Evolutionary conservation across 805 yeast species (phyloP).

Genomic region (Hemisphaericaspora nanyangensis): DNA sequence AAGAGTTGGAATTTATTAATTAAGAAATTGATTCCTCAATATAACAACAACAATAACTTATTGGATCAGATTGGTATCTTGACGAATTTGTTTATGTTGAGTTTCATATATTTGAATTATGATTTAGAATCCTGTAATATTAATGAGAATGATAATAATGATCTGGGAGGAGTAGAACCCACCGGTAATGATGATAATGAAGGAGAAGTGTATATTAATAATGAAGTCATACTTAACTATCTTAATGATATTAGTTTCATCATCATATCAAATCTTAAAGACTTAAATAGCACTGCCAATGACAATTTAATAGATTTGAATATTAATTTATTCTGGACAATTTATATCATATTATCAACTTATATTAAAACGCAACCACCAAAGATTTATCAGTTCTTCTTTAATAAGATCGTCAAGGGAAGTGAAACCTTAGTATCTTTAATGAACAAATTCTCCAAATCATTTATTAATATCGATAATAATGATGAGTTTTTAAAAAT

Average conservation of each 20-base stretch:
- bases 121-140: conserved; percentile 21
- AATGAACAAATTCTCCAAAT: conserved; percentile 25
- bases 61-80: conserved; percentile 37
- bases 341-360: conserved; percentile 44
- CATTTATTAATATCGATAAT: conserved; percentile 13
- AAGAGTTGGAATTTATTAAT: conserved; percentile 43
- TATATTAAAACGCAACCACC: conserved; percentile 44
- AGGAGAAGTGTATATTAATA: conserved; percentile 25
- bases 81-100: conserved; percentile 42
- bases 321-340: conserved; percentile 43
- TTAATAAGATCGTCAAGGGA: conserved; percentile 13
- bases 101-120: conserved; percentile 40
- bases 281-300: conserved; percentile 10
- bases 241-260: conserved; percentile 45
- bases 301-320: conserved; percentile 24
- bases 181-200: not conserved
- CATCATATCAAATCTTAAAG: conserved; percentile 34
- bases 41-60: conserved; percentile 23
- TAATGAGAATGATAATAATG: conserved; percentile 1
- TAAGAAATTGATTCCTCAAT: conserved; percentile 31
- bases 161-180: conserved; percentile 3
- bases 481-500: conserved; percentile 20
- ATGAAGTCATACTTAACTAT: conserved; percentile 46
- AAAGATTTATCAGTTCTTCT: conserved; percentile 20
- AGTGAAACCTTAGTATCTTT: conserved; percentile 9